These are phyloP conservation scores for Phytophthora cajani DNA, from an alignment of 352 stramenopile genomes.

Conservation along the genomic window DNA sequence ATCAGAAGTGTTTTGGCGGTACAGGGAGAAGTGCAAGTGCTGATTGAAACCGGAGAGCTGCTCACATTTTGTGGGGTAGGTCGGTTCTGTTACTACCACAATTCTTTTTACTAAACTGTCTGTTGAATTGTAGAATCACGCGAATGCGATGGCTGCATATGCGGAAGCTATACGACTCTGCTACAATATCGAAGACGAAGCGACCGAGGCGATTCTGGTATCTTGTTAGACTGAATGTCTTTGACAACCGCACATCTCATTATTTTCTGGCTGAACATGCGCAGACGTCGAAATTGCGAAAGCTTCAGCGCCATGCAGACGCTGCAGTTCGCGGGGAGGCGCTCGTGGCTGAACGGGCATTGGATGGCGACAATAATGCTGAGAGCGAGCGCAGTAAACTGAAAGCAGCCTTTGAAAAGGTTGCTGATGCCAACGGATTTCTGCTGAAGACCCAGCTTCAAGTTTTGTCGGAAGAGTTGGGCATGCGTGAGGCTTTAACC, in stretches of 20 bases:
- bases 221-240: not conserved
- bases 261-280: not conserved
- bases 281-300: conserved; percentile 50
- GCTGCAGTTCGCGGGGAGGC: conserved; percentile 32
- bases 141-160: conserved; percentile 40
- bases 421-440: conserved; percentile 13
- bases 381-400: conserved; percentile 32
- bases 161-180: conserved; percentile 56
- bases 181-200: conserved; percentile 53
- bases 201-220: conserved; percentile 53
- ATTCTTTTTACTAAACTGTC: not conserved
- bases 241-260: not conserved
- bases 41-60: conserved; percentile 58
- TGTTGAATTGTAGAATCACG: conserved; percentile 29
- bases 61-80: conserved; percentile 38
- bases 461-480: conserved; percentile 41
- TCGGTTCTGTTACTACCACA: not conserved
- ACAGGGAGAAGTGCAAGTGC: conserved; percentile 52
- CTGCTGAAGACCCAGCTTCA: conserved; percentile 45
- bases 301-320: conserved; percentile 47
- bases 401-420: conserved; percentile 41
- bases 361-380: conserved; percentile 31
- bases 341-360: conserved; percentile 15
- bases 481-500: conserved; percentile 34
- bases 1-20: conserved; percentile 33